A percentile compares a stretch with the other conserved stretches of the same genome.
Conservation (phyloP, 768 basidiomycete genomes). For the Suillus americanus region DNA sequence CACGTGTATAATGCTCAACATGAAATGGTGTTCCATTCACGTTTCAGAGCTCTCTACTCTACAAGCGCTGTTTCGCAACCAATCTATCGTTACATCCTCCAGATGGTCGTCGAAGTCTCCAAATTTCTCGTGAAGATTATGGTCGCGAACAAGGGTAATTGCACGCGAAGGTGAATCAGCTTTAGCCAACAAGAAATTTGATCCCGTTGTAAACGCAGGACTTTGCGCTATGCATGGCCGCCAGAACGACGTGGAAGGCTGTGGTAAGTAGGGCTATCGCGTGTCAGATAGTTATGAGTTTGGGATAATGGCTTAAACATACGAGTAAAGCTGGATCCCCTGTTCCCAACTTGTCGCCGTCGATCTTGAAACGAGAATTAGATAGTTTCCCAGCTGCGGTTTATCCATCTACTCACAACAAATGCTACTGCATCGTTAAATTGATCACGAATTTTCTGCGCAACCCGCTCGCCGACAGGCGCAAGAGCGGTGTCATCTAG, state of each 20-base stretch:
- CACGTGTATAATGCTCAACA: background rate
- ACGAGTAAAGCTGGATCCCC: slow-evolving; percentile 59
- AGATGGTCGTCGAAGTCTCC: slow-evolving; percentile 85
- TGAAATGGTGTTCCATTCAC: background rate
- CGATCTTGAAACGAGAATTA: slow-evolving; percentile 43
- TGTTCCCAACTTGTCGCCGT: slow-evolving; percentile 56
- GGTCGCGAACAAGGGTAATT: slow-evolving; percentile 47
- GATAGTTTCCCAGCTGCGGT: slow-evolving; percentile 3
- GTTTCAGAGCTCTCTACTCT: slow-evolving; percentile 21
- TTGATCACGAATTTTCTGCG: slow-evolving; percentile 48
- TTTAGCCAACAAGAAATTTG: slow-evolving; percentile 47
- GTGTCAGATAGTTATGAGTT: slow-evolving; percentile 1
- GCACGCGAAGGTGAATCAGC: slow-evolving; percentile 47
- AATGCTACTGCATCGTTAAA: slow-evolving; percentile 67
- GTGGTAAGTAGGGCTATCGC: slow-evolving; percentile 51
- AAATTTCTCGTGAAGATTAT: slow-evolving; percentile 54
- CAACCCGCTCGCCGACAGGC: slow-evolving; percentile 66
- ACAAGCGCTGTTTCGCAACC: slow-evolving; percentile 43
- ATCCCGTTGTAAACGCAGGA: slow-evolving; percentile 44
- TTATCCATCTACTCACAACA: slow-evolving; percentile 47
- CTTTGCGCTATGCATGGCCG: slow-evolving; percentile 40
- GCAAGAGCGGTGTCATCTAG: slow-evolving; percentile 60
- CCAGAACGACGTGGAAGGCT: slow-evolving; percentile 43
- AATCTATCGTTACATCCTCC: slow-evolving; percentile 62
- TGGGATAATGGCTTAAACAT: slow-evolving; percentile 24